Conservation (phyloP, 2,329 filamentous ascomycete species). For the Claviceps purpurea region DNA sequence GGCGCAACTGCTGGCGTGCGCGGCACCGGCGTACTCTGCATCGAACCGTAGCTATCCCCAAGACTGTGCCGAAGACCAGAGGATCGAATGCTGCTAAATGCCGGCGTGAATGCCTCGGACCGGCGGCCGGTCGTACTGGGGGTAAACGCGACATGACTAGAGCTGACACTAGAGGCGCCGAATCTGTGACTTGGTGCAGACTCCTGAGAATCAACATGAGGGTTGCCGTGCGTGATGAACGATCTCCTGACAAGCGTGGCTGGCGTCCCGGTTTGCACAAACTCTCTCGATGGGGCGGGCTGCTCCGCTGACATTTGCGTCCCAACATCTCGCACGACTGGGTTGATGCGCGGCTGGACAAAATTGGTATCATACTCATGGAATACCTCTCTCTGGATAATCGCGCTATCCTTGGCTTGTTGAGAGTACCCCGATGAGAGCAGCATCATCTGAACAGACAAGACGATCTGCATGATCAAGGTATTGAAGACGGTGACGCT, state of each 20-base stretch:
- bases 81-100: slow-evolving; percentile 15
- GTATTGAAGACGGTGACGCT: slow-evolving; percentile 79
- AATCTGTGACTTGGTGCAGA: slow-evolving; percentile 16
- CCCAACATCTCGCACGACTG: slow-evolving; percentile 61
- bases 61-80: slow-evolving; percentile 20
- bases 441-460: slow-evolving; percentile 65
- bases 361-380: slow-evolving; percentile 95
- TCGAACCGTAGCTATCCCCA: slow-evolving; percentile 15
- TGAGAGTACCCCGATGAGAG: slow-evolving; percentile 65
- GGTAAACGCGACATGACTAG: slow-evolving; percentile 18
- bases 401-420: slow-evolving; percentile 68
- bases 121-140: slow-evolving; percentile 3
- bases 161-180: background rate
- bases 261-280: slow-evolving; percentile 38
- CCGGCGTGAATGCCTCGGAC: slow-evolving; percentile 22
- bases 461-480: slow-evolving; percentile 57
- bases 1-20: slow-evolving; percentile 13
- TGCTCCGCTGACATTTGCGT: slow-evolving; percentile 56
- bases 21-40: background rate
- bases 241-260: slow-evolving; percentile 55
- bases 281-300: slow-evolving; percentile 26
- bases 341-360: slow-evolving; percentile 80
- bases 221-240: slow-evolving; percentile 74
- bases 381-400: slow-evolving; percentile 85
- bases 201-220: slow-evolving; percentile 57